These are phyloP conservation scores for Kuraishia capsulata DNA, from an alignment of 805 yeast species.

Conservation along the genomic window DNA sequence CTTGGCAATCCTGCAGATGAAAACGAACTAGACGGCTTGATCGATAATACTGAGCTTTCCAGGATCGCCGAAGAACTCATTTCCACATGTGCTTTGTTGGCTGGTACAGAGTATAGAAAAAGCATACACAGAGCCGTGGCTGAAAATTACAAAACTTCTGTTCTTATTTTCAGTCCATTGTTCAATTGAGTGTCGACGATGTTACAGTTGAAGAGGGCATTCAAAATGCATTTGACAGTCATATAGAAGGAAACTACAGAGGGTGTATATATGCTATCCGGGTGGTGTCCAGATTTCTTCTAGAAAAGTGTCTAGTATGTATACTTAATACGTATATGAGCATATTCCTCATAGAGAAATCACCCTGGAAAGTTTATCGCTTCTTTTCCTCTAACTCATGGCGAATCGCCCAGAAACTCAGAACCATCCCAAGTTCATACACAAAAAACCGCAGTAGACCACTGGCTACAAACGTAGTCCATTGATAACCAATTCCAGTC, in stretches of 20 bases:
- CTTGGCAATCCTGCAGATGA: neutral
- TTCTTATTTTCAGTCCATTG: constrained; percentile 1
- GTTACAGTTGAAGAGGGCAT: too few relatives aligned
- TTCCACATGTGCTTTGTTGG: neutral
- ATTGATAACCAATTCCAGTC: constrained; percentile 26
- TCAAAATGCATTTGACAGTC: too few relatives aligned
- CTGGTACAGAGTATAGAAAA: neutral
- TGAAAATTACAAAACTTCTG: constrained; percentile 1
- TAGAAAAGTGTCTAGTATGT: too few relatives aligned
- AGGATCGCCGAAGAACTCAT: neutral
- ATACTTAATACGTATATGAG: too few relatives aligned
- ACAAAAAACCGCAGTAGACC: constrained; percentile 26
- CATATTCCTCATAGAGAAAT: too few relatives aligned
- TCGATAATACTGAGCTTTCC: neutral
- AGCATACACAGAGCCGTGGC: neutral
- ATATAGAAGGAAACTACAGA: too few relatives aligned
- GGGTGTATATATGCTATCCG: too few relatives aligned
- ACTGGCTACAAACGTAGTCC: constrained; percentile 32
- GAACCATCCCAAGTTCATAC: constrained; percentile 30
- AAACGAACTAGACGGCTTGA: neutral
- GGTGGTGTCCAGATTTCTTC: too few relatives aligned
- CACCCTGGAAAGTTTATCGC: too few relatives aligned
- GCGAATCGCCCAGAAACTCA: constrained; percentile 16
- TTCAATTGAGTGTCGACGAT: neutral
- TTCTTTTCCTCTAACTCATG: constrained; percentile 1